These are phyloP conservation scores for Hanseniaspora pseudoguilliermondii DNA, from an alignment of 805 yeast genomes.

Conservation along the genomic window DNA sequence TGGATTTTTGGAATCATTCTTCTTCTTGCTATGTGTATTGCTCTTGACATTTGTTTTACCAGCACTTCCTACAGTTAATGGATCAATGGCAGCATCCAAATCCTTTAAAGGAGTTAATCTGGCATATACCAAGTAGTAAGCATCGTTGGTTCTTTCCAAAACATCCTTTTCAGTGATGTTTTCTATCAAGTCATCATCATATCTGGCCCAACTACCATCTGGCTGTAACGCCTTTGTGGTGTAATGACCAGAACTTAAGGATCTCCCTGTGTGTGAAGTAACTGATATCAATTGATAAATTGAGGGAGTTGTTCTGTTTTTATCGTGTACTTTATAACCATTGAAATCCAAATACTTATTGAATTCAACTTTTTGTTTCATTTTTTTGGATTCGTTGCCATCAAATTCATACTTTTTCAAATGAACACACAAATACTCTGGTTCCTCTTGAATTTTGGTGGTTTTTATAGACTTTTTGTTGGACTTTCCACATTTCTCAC, in stretches of 20 bases:
- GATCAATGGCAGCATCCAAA: neutral
- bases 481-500: conserved; percentile 70
- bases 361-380: conserved; percentile 74
- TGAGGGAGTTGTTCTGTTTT: conserved; percentile 29
- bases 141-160: conserved; percentile 61
- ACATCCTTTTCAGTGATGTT: conserved; percentile 60
- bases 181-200: conserved; percentile 85
- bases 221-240: conserved; percentile 85
- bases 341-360: conserved; percentile 66
- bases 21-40: neutral
- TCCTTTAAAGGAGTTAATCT: conserved; percentile 43
- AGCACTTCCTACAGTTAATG: neutral
- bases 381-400: conserved; percentile 66
- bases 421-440: conserved; percentile 78
- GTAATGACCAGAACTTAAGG: conserved; percentile 86
- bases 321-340: conserved; percentile 5
- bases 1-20: neutral
- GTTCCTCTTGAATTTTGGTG: conserved; percentile 56
- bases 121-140: conserved; percentile 79
- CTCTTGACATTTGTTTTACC: neutral
- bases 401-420: conserved; percentile 83
- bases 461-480: conserved; percentile 69
- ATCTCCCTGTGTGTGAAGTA: conserved; percentile 88
- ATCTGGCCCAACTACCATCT: conserved; percentile 82
- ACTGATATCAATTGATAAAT: conserved; percentile 67